Evolutionary conservation across 441 rosid species (phyloP).

Genomic region (Mallotus repandus): DNA sequence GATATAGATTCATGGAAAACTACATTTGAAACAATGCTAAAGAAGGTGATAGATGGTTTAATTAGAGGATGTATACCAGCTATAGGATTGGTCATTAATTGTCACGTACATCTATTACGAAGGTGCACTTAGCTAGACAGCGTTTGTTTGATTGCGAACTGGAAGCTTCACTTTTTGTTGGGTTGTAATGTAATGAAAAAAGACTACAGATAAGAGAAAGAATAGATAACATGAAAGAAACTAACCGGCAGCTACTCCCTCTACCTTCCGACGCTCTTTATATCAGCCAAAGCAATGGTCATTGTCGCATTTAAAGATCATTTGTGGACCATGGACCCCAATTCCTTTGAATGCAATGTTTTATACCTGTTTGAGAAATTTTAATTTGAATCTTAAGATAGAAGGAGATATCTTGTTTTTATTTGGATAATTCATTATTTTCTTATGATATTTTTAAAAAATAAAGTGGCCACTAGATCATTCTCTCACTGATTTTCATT

Average conservation of each 20-base stretch:
- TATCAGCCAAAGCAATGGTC: background rate
- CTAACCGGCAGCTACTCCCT: background rate
- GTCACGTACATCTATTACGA: background rate
- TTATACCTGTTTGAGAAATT: background rate
- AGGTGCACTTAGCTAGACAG: background rate
- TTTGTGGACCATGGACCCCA: background rate
- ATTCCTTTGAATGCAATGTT: background rate
- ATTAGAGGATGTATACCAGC: too few relatives aligned
- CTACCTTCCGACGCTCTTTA: background rate
- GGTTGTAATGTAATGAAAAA: background rate
- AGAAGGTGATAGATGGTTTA: background rate
- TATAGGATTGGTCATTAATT: background rate
- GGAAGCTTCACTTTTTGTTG: constrained; percentile 13
- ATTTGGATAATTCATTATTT: too few relatives aligned
- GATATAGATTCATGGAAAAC: too few relatives aligned
- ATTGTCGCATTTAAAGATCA: background rate
- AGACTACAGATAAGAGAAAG: too few relatives aligned
- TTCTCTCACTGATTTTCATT: too few relatives aligned
- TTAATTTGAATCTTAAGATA: background rate
- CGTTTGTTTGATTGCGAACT: background rate
- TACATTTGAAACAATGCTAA: too few relatives aligned
- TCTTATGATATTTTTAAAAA: too few relatives aligned
- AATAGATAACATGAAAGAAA: background rate
- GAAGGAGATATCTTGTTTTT: background rate
- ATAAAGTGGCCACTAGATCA: too few relatives aligned